phyloP scores from a whole-genome alignment of 306 rosid species.

The Prunus kanzakura region DNA sequence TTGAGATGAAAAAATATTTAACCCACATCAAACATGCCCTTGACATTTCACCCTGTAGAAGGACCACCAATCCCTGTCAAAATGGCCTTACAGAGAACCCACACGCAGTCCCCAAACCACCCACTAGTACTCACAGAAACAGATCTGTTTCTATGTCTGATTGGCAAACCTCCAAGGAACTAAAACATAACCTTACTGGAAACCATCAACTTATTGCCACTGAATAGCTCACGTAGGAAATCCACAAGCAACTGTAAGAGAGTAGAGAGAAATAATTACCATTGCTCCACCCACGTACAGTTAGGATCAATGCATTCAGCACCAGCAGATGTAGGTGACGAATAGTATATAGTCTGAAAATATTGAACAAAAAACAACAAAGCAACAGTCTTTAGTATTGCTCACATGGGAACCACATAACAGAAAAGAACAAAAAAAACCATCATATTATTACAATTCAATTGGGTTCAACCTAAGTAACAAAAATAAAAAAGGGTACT shows the following conservation, averaged over 20 bases:
- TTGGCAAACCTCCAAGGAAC: neutral
- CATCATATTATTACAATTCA: neutral
- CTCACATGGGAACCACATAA: neutral
- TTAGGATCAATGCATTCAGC: slow-evolving; percentile 92
- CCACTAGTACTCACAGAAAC: neutral
- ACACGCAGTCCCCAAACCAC: neutral
- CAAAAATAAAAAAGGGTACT: neutral
- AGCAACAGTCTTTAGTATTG: neutral
- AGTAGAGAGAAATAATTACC: slow-evolving; percentile 45
- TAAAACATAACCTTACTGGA: neutral
- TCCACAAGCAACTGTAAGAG: neutral
- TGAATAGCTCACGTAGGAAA: neutral
- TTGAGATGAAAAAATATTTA: too few relatives aligned
- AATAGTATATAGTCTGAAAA: slow-evolving; percentile 81
- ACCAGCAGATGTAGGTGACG: slow-evolving; percentile 90
- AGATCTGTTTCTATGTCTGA: neutral
- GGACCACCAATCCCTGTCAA: neutral
- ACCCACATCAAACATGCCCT: neutral
- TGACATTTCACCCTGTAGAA: neutral
- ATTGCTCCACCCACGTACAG: slow-evolving; percentile 98
- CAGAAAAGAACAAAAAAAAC: neutral
- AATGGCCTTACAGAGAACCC: neutral
- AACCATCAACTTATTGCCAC: neutral
- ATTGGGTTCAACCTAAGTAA: neutral
- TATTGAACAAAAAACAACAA: slow-evolving; percentile 20